These are phyloP conservation scores for Scorias spongiosa DNA, from an alignment of 2,329 filamentous ascomycete species.

Conservation along the genomic window DNA sequence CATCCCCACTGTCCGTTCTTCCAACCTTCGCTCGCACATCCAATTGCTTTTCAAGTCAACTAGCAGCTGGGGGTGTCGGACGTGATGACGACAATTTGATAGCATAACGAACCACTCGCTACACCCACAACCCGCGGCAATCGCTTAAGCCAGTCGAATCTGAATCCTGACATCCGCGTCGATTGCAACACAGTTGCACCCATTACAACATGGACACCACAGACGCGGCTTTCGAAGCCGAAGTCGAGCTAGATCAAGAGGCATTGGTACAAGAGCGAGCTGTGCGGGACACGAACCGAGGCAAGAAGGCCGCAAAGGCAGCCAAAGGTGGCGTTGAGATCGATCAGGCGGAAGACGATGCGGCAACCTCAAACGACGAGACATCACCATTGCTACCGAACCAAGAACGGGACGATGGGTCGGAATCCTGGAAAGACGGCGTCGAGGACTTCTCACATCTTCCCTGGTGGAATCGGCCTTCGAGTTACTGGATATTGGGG, in stretches of 20 bases:
- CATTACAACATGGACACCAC: conserved; percentile 14
- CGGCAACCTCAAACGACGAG: background rate
- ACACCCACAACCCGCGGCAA: background rate
- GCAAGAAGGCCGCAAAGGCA: background rate
- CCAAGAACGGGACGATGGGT: background rate
- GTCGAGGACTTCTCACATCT: conserved; percentile 41
- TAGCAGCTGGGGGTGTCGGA: too few species aligned
- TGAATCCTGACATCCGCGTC: too few species aligned
- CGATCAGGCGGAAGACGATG: background rate
- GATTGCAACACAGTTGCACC: too few species aligned
- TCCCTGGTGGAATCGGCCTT: conserved; percentile 49
- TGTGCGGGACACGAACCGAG: conserved; percentile 4
- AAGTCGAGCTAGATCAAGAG: conserved; percentile 16
- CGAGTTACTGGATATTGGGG: conserved; percentile 66
- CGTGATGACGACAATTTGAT: background rate
- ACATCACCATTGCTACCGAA: background rate
- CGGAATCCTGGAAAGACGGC: background rate
- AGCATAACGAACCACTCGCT: background rate
- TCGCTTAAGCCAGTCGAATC: too few species aligned
- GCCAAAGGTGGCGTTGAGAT: background rate
- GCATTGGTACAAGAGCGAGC: conserved; percentile 7
- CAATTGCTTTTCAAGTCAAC: too few species aligned
- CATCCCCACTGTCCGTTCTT: too few species aligned
- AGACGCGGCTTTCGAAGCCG: conserved; percentile 19
- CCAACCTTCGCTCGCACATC: too few species aligned